These are phyloP conservation scores for Ananas comosus DNA, from an alignment of 176 grass and related monocot genomes.

Conservation along the genomic window DNA sequence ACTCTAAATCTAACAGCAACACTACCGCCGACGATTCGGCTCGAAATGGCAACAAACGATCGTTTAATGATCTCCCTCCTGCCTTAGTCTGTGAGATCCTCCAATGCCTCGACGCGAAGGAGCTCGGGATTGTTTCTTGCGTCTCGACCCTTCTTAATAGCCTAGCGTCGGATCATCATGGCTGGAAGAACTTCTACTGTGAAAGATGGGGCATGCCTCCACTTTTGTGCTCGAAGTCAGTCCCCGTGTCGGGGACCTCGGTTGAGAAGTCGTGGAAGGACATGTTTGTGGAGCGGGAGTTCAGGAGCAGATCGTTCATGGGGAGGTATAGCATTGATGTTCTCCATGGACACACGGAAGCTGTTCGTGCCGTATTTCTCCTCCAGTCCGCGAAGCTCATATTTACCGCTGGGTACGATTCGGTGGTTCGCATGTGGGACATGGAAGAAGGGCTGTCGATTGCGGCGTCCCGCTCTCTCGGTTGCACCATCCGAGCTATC, in stretches of 20 bases:
- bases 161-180: slow-evolving; percentile 72
- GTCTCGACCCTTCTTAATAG: slow-evolving; percentile 56
- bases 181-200: slow-evolving; percentile 90
- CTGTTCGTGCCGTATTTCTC: slow-evolving; percentile 68
- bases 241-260: background rate
- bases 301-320: slow-evolving; percentile 70
- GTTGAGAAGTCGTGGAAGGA: slow-evolving; percentile 65
- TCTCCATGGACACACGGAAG: slow-evolving; percentile 67
- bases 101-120: slow-evolving; percentile 68
- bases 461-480: slow-evolving; percentile 60
- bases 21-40: slow-evolving; percentile 10
- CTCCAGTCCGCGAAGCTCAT: slow-evolving; percentile 56
- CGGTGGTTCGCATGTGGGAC: slow-evolving; percentile 72
- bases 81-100: slow-evolving; percentile 76
- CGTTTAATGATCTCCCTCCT: slow-evolving; percentile 61
- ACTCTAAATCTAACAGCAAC: slow-evolving; percentile 21
- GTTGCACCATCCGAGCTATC: slow-evolving; percentile 85
- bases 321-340: slow-evolving; percentile 61
- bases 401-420: slow-evolving; percentile 80
- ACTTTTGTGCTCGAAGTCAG: background rate
- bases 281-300: slow-evolving; percentile 75
- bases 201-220: slow-evolving; percentile 58
- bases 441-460: slow-evolving; percentile 79
- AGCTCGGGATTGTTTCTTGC: slow-evolving; percentile 77
- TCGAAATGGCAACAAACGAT: slow-evolving; percentile 12